Evolutionary conservation across 805 yeast genomes (phyloP).

Genomic region (Ogataea trehaloabstinens): DNA sequence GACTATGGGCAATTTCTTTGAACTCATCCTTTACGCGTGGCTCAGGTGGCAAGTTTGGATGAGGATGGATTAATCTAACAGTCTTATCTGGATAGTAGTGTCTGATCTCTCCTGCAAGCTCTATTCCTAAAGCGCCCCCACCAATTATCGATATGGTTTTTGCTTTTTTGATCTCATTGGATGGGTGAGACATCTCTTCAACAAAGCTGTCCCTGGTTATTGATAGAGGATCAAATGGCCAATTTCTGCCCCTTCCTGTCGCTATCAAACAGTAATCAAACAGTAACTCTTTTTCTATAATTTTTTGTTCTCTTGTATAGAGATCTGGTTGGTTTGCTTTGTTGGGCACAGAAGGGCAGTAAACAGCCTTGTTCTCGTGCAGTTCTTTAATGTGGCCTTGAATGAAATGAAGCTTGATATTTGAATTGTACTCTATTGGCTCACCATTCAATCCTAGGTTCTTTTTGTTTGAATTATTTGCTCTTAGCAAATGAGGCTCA

Average conservation of each 20-base stretch:
- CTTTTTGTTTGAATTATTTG: not conserved
- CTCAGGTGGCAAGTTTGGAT: conserved; percentile 39
- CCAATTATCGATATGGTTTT: conserved; percentile 46
- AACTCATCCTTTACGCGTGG: conserved; percentile 8
- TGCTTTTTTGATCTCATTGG: conserved; percentile 32
- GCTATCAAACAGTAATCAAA: conserved; percentile 50
- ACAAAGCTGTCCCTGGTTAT: conserved; percentile 35
- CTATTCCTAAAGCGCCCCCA: conserved; percentile 54
- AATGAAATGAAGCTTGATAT: not conserved
- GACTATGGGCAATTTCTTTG: conserved; percentile 4
- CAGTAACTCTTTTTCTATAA: conserved; percentile 15
- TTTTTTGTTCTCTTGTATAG: not conserved
- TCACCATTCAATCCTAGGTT: not conserved
- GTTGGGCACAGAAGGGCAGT: not conserved
- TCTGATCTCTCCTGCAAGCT: conserved; percentile 47
- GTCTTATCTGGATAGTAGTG: conserved; percentile 35
- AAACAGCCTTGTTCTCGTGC: conserved; percentile 3
- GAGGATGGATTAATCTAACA: conserved; percentile 42
- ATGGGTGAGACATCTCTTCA: conserved; percentile 40
- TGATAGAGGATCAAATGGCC: conserved; percentile 56
- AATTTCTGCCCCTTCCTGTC: conserved; percentile 48
- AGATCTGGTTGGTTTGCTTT: conserved; percentile 5
- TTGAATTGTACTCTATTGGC: not conserved
- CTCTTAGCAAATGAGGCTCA: not conserved
- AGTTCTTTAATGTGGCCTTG: conserved; percentile 11